phyloP scores from a whole-genome alignment of 208 protist species.

The Trypanosomatidae sp. region DNA sequence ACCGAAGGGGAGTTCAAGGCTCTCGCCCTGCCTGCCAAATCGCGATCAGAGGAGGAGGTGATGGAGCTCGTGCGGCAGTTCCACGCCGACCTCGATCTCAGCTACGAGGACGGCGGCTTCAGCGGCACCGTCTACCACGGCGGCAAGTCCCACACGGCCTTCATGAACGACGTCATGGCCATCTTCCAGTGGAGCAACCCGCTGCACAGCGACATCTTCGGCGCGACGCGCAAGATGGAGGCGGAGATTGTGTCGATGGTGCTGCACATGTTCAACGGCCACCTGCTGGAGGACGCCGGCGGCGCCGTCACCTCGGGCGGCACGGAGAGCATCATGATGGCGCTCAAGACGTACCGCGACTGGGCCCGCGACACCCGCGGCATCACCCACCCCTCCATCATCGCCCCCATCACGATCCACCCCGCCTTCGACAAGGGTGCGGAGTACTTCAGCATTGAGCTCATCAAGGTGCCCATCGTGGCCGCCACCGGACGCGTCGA shows the following conservation, averaged over 20 bases:
- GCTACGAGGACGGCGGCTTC: conserved; percentile 72
- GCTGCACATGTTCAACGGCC: conserved; percentile 94
- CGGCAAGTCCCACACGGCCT: conserved; percentile 66
- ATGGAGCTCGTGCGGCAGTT: conserved; percentile 43
- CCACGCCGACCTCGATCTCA: conserved; percentile 76
- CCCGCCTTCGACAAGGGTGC: conserved; percentile 98
- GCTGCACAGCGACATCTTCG: conserved; percentile 96
- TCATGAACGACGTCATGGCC: conserved; percentile 90
- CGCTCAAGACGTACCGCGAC: conserved; percentile 96
- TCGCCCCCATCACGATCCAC: conserved; percentile 94
- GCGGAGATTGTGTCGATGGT: conserved; percentile 97
- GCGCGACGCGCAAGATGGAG: conserved; percentile 97
- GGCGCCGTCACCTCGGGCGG: conserved; percentile 96
- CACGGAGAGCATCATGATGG: conserved; percentile 98
- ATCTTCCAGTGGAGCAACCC: conserved; percentile 96
- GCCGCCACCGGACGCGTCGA: conserved; percentile 74
- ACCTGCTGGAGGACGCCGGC: conserved; percentile 82
- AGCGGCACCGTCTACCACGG: conserved; percentile 95
- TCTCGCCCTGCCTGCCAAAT: conserved; percentile 52
- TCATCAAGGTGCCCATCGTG: conserved; percentile 93
- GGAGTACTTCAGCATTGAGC: conserved; percentile 95
- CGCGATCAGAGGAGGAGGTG: conserved; percentile 53
- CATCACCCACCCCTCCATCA: conserved; percentile 91
- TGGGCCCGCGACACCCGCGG: conserved; percentile 73
- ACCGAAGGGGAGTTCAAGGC: conserved; percentile 75